phyloP scores from a whole-genome alignment of 176 grass and related monocot species.

The Aegilops bicornis region DNA sequence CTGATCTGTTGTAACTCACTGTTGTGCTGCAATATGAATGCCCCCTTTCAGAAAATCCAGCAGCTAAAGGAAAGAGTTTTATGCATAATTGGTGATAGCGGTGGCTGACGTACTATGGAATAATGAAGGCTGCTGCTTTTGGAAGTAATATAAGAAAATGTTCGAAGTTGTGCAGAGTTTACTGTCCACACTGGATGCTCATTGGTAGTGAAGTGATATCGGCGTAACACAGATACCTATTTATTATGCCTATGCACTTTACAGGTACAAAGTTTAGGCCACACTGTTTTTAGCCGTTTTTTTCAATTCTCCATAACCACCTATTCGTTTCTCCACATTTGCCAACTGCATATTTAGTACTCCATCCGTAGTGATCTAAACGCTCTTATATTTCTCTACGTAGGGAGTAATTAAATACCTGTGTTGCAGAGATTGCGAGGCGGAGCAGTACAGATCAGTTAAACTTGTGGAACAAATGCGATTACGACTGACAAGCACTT shows the following conservation, averaged over 20 bases:
- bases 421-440: constrained; percentile 17
- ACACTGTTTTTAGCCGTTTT: neutral
- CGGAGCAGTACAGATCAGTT: neutral
- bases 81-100: constrained; percentile 56
- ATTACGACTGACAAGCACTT: neutral
- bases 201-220: neutral
- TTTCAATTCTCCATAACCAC: neutral
- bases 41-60: constrained; percentile 55
- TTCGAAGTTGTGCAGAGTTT: neutral
- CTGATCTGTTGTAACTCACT: constrained; percentile 8
- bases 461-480: neutral
- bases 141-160: constrained; percentile 28
- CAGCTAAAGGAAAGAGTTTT: constrained; percentile 60
- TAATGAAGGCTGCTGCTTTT: neutral
- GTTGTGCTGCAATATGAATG: constrained; percentile 14
- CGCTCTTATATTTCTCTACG: too few species aligned
- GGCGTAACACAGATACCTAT: neutral
- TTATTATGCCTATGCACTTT: neutral
- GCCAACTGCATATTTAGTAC: neutral
- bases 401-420: neutral
- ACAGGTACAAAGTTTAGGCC: neutral
- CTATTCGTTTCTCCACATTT: neutral
- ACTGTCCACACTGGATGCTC: neutral
- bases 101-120: constrained; percentile 31
- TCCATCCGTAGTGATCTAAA: too few species aligned